Conservation (phyloP, 2,329 filamentous ascomycete species). For the Orbilia blumenaviensis region DNA sequence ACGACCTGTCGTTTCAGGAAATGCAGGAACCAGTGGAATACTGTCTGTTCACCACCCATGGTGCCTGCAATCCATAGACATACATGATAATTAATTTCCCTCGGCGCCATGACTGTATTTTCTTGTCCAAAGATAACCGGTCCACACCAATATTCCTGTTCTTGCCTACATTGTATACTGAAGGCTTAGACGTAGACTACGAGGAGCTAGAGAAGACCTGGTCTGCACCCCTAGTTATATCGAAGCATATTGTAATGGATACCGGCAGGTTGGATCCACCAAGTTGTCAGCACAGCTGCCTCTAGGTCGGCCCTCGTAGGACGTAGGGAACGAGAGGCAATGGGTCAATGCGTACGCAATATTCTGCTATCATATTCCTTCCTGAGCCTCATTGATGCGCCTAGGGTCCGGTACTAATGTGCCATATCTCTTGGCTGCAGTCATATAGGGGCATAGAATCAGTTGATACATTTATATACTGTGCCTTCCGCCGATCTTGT, state of each 20-base stretch:
- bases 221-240: background rate
- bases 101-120: background rate
- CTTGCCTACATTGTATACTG: background rate
- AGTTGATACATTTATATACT: conserved; percentile 4
- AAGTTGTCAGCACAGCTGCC: conserved; percentile 11
- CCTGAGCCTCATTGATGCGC: background rate
- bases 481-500: conserved; percentile 11
- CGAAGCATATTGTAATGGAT: background rate
- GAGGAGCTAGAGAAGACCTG: background rate
- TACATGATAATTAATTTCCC: background rate
- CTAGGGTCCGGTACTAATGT: background rate
- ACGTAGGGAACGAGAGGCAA: conserved; percentile 1
- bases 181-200: conserved; percentile 15
- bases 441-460: background rate
- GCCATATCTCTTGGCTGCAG: conserved; percentile 8
- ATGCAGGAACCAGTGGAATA: conserved; percentile 25
- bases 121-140: background rate
- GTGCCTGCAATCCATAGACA: background rate
- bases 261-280: background rate
- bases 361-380: background rate
- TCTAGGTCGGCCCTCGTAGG: background rate
- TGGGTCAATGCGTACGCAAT: conserved; percentile 20
- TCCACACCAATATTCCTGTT: background rate
- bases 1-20: conserved; percentile 12
- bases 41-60: background rate